These are phyloP conservation scores for Penicillium tannophilum DNA, from an alignment of 495 filamentous ascomycete species.

Conservation along the genomic window DNA sequence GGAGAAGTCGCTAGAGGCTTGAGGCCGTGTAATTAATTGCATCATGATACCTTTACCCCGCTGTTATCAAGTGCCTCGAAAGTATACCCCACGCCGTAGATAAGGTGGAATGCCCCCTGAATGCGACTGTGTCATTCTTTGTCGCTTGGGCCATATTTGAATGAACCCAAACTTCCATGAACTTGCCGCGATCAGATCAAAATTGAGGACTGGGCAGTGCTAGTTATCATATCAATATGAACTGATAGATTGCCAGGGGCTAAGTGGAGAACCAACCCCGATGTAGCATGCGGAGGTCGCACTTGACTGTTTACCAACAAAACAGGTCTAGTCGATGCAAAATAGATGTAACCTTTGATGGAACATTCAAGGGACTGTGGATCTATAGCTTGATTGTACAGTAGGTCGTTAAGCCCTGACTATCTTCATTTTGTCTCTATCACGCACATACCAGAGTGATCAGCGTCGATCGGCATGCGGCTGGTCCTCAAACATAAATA, in stretches of 20 bases:
- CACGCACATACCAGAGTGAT: conserved; percentile 17
- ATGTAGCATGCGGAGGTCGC: conserved; percentile 27
- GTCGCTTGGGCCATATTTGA: not conserved
- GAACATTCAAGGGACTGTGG: conserved; percentile 20
- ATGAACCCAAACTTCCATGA: not conserved
- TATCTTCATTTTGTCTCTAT: conserved; percentile 7
- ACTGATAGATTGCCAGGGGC: not conserved
- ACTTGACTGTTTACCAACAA: conserved; percentile 5
- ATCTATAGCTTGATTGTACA: not conserved
- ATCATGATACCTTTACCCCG: conserved; percentile 4
- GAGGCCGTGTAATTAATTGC: not conserved
- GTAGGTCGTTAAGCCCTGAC: not conserved
- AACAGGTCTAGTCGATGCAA: not conserved
- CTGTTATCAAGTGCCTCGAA: not conserved
- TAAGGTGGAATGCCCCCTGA: not conserved
- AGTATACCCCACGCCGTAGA: conserved; percentile 4
- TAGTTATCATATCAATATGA: not conserved
- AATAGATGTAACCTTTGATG: conserved; percentile 24
- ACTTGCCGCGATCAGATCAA: not conserved
- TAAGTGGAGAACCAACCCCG: not conserved
- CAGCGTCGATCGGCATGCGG: conserved; percentile 27
- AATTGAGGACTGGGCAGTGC: too few species aligned
- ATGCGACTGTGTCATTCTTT: conserved; percentile 11
- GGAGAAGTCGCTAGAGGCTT: conserved; percentile 56
- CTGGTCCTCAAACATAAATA: conserved; percentile 20